phyloP scores from a whole-genome alignment of 2,329 filamentous ascomycete genomes.

The Claviceps citrina region DNA sequence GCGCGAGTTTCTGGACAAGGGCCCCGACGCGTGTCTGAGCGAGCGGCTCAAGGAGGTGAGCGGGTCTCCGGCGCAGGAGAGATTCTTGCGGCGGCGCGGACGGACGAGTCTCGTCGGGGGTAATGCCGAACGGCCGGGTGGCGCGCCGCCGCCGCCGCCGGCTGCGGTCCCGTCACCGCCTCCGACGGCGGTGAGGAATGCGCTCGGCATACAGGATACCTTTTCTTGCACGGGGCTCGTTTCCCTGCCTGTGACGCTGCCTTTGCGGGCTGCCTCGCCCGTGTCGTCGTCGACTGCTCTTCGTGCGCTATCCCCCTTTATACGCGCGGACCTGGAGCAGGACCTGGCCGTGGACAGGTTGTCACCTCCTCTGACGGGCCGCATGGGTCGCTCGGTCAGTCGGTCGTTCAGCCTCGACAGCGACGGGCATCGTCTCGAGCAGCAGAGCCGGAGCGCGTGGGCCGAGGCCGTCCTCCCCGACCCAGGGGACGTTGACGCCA shows the following conservation, averaged over 20 bases:
- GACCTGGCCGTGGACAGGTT: conserved; percentile 24
- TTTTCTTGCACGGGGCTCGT: conserved; percentile 3
- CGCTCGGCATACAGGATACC: conserved; percentile 19
- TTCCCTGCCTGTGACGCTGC: conserved; percentile 13
- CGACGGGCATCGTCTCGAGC: conserved; percentile 17
- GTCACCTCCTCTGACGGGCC: conserved; percentile 19
- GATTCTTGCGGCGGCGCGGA: conserved; percentile 16
- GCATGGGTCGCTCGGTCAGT: conserved; percentile 17
- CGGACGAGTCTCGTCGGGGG: conserved; percentile 14
- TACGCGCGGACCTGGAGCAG: conserved; percentile 22
- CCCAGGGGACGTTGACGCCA: conserved; percentile 10
- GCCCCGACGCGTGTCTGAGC: conserved; percentile 37
- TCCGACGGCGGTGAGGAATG: conserved; percentile 14
- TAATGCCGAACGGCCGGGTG: too few species aligned
- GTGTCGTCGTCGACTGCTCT: conserved; percentile 15
- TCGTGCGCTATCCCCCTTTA: conserved; percentile 17
- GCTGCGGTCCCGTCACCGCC: conserved; percentile 2
- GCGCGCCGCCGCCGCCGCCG: background rate
- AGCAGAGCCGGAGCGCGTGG: conserved; percentile 17
- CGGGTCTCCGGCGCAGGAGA: conserved; percentile 14
- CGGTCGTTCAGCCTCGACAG: conserved; percentile 21
- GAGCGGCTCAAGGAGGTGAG: conserved; percentile 33
- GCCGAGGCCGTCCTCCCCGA: conserved; percentile 8
- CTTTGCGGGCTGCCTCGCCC: conserved; percentile 15
- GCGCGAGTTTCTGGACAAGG: conserved; percentile 38